Percentiles rank a stretch among this genome's conserved stretches.
Evolutionary conservation across 78 protist genomes (phyloP).

Genomic region (Protostelium mycophagum): DNA sequence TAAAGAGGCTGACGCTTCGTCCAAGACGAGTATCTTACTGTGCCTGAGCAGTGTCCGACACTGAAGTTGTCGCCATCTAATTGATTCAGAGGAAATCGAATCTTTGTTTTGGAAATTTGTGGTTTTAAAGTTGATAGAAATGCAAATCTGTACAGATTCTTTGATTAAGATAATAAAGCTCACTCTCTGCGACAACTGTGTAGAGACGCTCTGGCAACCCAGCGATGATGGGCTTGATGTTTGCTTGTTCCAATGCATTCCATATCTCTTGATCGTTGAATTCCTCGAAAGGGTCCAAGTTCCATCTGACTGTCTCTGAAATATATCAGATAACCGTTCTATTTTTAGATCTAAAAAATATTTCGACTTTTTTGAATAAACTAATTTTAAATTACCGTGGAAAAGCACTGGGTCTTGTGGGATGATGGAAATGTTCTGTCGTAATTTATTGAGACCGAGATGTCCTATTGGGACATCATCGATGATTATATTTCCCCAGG

Average conservation of each 20-base stretch:
- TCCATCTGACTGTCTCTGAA: conserved; percentile 15
- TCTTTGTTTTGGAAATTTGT: not conserved
- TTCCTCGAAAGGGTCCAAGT: conserved; percentile 32
- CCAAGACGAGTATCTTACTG: conserved; percentile 52
- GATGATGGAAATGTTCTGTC: conserved; percentile 56
- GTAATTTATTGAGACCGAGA: conserved; percentile 7
- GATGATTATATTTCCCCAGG: not conserved
- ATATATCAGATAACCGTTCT: not conserved
- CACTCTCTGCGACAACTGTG: not conserved
- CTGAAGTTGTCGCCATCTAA: conserved; percentile 43
- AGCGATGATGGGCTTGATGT: not conserved
- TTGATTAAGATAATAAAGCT: not conserved
- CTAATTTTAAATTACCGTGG: conserved; percentile 10
- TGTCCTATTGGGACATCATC: not conserved
- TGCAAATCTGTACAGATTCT: no score
- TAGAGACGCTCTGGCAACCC: not conserved
- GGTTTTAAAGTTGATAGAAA: not conserved
- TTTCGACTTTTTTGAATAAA: no score
- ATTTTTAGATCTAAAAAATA: no score
- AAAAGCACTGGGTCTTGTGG: conserved; percentile 85
- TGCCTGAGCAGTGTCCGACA: conserved; percentile 70
- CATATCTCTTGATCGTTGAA: conserved; percentile 11
- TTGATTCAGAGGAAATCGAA: not conserved
- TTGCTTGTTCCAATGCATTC: conserved; percentile 24
- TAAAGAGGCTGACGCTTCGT: conserved; percentile 88